phyloP scores from a whole-genome alignment of 2,329 filamentous ascomycete genomes.

The Zymoseptoria brevis region DNA sequence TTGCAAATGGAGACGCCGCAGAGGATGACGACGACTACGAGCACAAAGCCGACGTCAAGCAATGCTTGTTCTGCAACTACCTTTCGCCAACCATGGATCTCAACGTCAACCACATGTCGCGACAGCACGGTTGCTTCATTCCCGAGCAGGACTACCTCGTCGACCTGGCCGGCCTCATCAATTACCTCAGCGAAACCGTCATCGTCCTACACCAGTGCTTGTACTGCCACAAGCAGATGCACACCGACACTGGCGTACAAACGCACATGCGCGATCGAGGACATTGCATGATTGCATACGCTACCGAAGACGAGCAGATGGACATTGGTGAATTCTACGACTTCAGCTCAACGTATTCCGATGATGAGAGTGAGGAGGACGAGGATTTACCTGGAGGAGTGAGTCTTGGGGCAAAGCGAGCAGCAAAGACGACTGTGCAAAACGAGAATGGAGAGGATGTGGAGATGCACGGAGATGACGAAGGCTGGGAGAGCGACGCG shows the following conservation, averaged over 20 bases:
- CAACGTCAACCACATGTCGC: slow-evolving; percentile 82
- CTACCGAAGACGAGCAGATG: slow-evolving; percentile 79
- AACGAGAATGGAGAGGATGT: slow-evolving; percentile 49
- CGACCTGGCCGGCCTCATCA: slow-evolving; percentile 72
- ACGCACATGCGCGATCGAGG: slow-evolving; percentile 97
- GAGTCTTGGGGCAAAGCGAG: slow-evolving; percentile 59
- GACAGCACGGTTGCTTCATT: slow-evolving; percentile 90
- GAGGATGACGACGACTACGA: slow-evolving; percentile 25
- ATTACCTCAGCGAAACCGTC: slow-evolving; percentile 71
- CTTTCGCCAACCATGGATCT: slow-evolving; percentile 66
- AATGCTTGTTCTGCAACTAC: slow-evolving; percentile 89
- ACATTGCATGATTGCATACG: slow-evolving; percentile 94
- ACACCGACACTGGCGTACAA: slow-evolving; percentile 71
- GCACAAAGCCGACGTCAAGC: slow-evolving; percentile 35
- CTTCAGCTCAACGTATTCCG: slow-evolving; percentile 90
- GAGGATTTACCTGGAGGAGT: slow-evolving; percentile 49
- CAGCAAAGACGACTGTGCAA: slow-evolving; percentile 36
- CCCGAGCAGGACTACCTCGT: slow-evolving; percentile 80
- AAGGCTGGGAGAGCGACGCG: slow-evolving; percentile 93
- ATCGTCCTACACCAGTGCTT: slow-evolving; percentile 75
- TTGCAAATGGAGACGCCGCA: slow-evolving; percentile 34
- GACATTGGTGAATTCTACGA: slow-evolving; percentile 96
- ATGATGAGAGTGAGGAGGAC: slow-evolving; percentile 58
- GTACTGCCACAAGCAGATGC: slow-evolving; percentile 76
- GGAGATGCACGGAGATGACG: slow-evolving; percentile 52